These are phyloP conservation scores for Aegilops tauschii DNA, from an alignment of 176 grass and related monocot genomes.

Conservation along the genomic window DNA sequence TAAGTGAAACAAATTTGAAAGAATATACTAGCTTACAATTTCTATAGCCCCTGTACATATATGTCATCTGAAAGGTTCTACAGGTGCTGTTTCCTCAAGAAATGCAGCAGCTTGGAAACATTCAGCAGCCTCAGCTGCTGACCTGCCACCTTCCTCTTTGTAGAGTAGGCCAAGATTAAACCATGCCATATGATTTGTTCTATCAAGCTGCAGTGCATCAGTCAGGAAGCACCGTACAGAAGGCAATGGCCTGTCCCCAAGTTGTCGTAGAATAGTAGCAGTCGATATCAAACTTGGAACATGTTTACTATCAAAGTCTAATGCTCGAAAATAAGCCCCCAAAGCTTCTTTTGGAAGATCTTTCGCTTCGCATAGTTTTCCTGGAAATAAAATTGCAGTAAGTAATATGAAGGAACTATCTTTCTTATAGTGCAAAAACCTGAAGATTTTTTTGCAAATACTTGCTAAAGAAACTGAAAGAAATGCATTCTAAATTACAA, in stretches of 20 bases:
- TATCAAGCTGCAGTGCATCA: constrained; percentile 83
- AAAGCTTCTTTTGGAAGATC: constrained; percentile 65
- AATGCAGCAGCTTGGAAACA: constrained; percentile 91
- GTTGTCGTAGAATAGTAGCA: constrained; percentile 59
- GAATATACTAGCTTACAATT: constrained; percentile 48
- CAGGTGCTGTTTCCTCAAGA: constrained; percentile 94
- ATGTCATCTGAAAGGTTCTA: constrained; percentile 95
- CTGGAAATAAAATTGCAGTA: constrained; percentile 47
- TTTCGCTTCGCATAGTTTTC: constrained; percentile 70
- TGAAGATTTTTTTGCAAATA: background rate
- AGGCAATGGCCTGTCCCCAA: constrained; percentile 57
- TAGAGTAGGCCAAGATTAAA: constrained; percentile 89
- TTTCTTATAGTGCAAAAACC: background rate
- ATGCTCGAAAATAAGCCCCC: constrained; percentile 62
- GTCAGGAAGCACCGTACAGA: constrained; percentile 66
- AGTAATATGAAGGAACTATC: constrained; percentile 31
- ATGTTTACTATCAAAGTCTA: constrained; percentile 79
- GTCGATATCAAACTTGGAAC: constrained; percentile 80
- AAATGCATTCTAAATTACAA: background rate
- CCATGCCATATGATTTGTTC: constrained; percentile 83
- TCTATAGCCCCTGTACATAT: constrained; percentile 35
- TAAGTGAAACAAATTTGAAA: constrained; percentile 29
- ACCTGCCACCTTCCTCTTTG: constrained; percentile 68
- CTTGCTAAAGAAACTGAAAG: background rate
- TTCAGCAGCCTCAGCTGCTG: constrained; percentile 66